phyloP scores from a whole-genome alignment of 371 early-diverging fungal genomes.

The Mucor lusitanicus region DNA sequence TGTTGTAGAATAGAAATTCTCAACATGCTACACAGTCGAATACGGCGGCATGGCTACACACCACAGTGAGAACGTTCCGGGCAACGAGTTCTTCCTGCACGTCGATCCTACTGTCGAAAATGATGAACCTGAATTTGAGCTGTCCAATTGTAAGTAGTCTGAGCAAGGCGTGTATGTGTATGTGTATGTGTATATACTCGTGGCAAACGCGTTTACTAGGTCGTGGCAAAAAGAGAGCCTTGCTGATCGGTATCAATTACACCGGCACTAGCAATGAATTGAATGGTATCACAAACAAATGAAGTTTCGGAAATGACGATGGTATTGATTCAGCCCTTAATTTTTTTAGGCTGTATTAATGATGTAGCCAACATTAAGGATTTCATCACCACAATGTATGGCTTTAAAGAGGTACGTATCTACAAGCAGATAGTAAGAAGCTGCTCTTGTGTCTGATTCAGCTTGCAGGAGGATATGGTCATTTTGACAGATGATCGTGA shows the following conservation, averaged over 20 bases:
- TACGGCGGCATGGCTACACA: slow-evolving; percentile 24
- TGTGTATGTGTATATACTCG: neutral
- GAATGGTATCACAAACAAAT: slow-evolving; percentile 40
- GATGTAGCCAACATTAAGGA: slow-evolving; percentile 85
- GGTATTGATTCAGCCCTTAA: neutral
- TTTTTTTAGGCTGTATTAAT: slow-evolving; percentile 80
- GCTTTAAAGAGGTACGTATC: slow-evolving; percentile 56
- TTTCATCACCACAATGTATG: slow-evolving; percentile 67
- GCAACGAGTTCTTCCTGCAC: slow-evolving; percentile 31
- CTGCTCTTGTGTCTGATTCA: neutral
- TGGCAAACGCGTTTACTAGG: slow-evolving; percentile 22
- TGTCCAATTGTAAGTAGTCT: slow-evolving; percentile 68
- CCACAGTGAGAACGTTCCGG: slow-evolving; percentile 12
- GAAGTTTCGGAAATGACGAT: neutral
- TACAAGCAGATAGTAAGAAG: neutral
- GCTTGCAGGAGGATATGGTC: slow-evolving; percentile 65
- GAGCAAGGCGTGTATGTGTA: no score
- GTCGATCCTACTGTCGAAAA: slow-evolving; percentile 36
- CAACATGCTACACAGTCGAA: slow-evolving; percentile 13
- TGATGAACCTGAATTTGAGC: slow-evolving; percentile 41
- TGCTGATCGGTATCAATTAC: slow-evolving; percentile 95
- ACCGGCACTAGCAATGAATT: slow-evolving; percentile 67
- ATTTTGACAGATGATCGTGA: slow-evolving; percentile 87
- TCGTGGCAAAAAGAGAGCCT: slow-evolving; percentile 75
- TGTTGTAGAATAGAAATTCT: neutral